Conservation (phyloP, 2,329 filamentous ascomycete genomes). For the Ceratocystis papillata region DNA sequence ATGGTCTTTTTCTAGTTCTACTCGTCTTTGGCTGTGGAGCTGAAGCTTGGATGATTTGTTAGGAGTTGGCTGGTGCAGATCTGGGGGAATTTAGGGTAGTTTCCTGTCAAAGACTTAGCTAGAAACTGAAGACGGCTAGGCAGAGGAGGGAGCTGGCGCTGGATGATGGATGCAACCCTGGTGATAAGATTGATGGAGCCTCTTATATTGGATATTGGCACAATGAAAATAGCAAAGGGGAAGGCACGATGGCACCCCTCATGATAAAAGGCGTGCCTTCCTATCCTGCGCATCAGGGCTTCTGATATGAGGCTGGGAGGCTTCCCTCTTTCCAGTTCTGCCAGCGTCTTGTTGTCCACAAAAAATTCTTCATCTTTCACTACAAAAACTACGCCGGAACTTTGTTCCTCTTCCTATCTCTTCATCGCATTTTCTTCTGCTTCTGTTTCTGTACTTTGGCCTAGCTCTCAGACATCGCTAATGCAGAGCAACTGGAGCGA, state of each 20-base stretch:
- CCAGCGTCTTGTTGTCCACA: not conserved
- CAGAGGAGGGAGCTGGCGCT: not conserved
- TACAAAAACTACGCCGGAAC: not conserved
- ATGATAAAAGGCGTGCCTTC: slow-evolving; percentile 5
- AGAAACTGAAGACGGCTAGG: not conserved
- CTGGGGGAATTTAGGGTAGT: slow-evolving; percentile 3
- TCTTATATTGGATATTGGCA: slow-evolving; percentile 10
- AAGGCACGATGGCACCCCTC: not conserved
- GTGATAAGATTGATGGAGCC: not conserved
- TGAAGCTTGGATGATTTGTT: slow-evolving; percentile 2
- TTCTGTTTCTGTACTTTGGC: not conserved
- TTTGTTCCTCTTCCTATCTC: slow-evolving; percentile 10
- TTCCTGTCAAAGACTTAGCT: not conserved
- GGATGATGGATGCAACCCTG: slow-evolving; percentile 7
- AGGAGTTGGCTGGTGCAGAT: slow-evolving; percentile 1
- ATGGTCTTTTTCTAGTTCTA: not conserved
- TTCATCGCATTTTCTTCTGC: slow-evolving; percentile 10
- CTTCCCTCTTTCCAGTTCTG: not conserved
- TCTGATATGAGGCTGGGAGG: not conserved
- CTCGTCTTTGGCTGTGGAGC: not conserved
- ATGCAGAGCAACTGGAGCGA: too few species aligned
- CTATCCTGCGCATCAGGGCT: not conserved
- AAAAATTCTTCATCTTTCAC: not conserved
- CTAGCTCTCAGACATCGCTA: too few species aligned
- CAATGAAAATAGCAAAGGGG: not conserved